These are phyloP conservation scores for Prunus yedoensis DNA, from an alignment of 331 rosid species.

Conservation along the genomic window DNA sequence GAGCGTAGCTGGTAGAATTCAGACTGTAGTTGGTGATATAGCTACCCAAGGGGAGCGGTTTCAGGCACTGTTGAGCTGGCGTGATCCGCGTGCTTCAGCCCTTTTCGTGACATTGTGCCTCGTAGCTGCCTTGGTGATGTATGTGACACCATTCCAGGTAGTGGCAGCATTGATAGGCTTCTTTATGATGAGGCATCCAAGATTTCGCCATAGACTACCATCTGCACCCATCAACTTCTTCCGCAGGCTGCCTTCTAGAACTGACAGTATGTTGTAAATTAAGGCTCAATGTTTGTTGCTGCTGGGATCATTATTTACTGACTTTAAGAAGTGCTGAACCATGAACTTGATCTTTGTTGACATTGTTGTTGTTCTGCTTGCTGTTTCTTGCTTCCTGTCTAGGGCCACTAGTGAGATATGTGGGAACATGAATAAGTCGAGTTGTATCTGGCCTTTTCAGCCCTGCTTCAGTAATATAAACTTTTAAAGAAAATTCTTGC, in stretches of 20 bases:
- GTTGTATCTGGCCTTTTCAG: no score
- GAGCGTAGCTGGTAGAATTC: slow-evolving; percentile 39
- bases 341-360: background rate
- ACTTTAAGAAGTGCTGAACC: slow-evolving; percentile 2
- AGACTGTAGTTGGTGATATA: slow-evolving; percentile 39
- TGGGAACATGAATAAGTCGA: background rate
- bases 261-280: slow-evolving; percentile 36
- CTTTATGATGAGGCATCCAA: slow-evolving; percentile 33
- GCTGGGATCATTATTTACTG: background rate
- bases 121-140: slow-evolving; percentile 26
- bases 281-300: background rate
- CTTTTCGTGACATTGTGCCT: slow-evolving; percentile 35
- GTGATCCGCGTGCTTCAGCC: slow-evolving; percentile 38
- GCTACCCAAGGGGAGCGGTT: slow-evolving; percentile 42
- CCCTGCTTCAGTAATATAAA: background rate
- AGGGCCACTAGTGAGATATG: background rate
- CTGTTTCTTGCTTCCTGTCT: background rate
- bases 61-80: slow-evolving; percentile 34
- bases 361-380: background rate
- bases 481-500: background rate
- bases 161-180: slow-evolving; percentile 31
- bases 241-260: slow-evolving; percentile 43
- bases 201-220: slow-evolving; percentile 39
- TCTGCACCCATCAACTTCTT: slow-evolving; percentile 40
- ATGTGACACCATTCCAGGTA: slow-evolving; percentile 35